Base-by-base conservation (phyloP, 768 basidiomycete species). In the Pseudohyphozyma bogoriensis region DNA sequence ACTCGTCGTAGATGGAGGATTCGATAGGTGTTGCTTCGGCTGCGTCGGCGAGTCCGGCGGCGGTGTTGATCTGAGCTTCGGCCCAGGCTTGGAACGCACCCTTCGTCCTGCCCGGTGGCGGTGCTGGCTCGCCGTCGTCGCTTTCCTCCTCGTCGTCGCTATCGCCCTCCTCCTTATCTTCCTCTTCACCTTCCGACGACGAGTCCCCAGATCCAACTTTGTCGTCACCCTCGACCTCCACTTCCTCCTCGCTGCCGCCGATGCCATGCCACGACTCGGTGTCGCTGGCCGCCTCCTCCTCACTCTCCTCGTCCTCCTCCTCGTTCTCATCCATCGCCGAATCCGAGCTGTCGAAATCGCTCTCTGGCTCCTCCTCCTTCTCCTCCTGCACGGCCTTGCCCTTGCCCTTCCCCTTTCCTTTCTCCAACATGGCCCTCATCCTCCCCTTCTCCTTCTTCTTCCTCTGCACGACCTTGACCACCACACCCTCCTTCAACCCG, bases 161-260 rank as follows among this genome's bases (percentile, higher is more conserved):
- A 69, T 85, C 88, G 71, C 24, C 50, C 4, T 9, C 33, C 10
- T 22, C 26, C 20, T 32, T 82, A 36, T 85, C 86, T 72, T 87
- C 84, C 12, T 86, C 88, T 69, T 84, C 88, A 71, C 50, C 50
- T 8, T 10, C 33, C n/a, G 33, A 24, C 20, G 50, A 22, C 4
- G 33, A n/a, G 87, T 85, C 65, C 85, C 87, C 3, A 83, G 85
- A 4, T 78, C 78, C n/a, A 40, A 49, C 36, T n/a, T 31, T 37
- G 26, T 81, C 78, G 32, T 77, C 50, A 68, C 70, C 45, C 53
- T 67, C n/a, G n/a, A n/a, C n/a, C n/a, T n/a, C n/a, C n/a, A n/a
- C 33, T 51, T 51, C 60, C 55, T 60, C 71, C 68, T 73, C 55
- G 33, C 35, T 63, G 26, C 73, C n/a, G n/a, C n/a, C 57, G 37